phyloP scores from a whole-genome alignment of 768 basidiomycete species.

The Suillus decipiens region DNA sequence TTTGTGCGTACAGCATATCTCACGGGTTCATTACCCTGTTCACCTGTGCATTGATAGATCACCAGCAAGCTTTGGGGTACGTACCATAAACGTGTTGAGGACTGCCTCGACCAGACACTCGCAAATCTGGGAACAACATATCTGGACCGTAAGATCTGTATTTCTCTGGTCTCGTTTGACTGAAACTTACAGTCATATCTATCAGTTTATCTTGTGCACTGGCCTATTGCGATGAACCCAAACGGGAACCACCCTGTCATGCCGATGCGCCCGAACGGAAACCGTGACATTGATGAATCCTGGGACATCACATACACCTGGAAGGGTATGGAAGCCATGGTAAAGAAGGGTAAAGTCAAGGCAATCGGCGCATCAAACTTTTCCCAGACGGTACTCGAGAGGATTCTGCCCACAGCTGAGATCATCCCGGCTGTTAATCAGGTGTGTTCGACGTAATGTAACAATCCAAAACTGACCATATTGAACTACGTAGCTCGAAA shows the following conservation, averaged over 20 bases:
- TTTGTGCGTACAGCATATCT: conserved; percentile 44
- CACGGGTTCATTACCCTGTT: neutral
- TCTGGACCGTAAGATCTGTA: conserved; percentile 63
- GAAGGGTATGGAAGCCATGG: conserved; percentile 78
- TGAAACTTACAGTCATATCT: neutral
- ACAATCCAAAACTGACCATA: neutral
- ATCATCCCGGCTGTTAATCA: conserved; percentile 76
- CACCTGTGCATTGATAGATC: conserved; percentile 42
- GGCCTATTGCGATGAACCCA: conserved; percentile 77
- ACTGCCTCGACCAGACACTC: conserved; percentile 73
- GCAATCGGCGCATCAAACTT: conserved; percentile 79
- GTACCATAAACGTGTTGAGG: conserved; percentile 71
- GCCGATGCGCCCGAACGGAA: conserved; percentile 61
- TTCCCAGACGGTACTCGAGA: conserved; percentile 65
- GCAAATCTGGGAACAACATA: conserved; percentile 82
- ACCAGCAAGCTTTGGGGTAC: conserved; percentile 74
- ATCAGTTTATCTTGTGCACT: conserved; percentile 70
- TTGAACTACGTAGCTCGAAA: conserved; percentile 53
- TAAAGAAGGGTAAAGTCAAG: conserved; percentile 67
- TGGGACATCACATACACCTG: conserved; percentile 77
- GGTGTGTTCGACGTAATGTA: conserved; percentile 36
- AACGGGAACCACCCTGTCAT: conserved; percentile 62
- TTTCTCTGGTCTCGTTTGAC: conserved; percentile 4
- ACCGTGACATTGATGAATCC: conserved; percentile 64
- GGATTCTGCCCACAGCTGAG: conserved; percentile 65